Conservation (phyloP, 495 filamentous ascomycete genomes). For the Aspergillus egyptiacus region DNA sequence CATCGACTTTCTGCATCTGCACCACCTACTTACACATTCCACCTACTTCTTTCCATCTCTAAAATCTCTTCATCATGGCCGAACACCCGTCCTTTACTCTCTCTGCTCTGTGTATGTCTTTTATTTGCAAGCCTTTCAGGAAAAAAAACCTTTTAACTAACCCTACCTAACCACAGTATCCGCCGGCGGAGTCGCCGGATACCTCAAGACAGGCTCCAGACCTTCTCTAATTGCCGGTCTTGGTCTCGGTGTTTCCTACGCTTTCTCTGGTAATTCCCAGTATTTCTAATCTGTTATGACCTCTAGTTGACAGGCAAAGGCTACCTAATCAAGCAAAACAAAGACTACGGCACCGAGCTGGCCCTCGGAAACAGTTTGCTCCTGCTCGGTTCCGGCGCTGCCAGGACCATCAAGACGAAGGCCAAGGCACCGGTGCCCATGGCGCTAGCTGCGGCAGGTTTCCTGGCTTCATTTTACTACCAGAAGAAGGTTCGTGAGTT, state of each 20-base stretch:
- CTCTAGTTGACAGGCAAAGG: slow-evolving; percentile 3
- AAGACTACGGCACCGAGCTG: slow-evolving; percentile 21
- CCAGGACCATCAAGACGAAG: slow-evolving; percentile 13
- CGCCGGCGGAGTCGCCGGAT: slow-evolving; percentile 13
- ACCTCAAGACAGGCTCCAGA: slow-evolving; percentile 10
- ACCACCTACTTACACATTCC: no score
- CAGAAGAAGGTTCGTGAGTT: slow-evolving; percentile 20
- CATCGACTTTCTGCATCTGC: no score
- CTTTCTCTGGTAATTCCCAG: slow-evolving; percentile 9
- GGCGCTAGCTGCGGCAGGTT: slow-evolving; percentile 13
- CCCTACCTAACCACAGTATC: slow-evolving; percentile 4
- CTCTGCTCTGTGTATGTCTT: slow-evolving; percentile 14
- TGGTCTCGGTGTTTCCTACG: slow-evolving; percentile 15
- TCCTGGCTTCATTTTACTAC: slow-evolving; percentile 17
- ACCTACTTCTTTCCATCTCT: no score
- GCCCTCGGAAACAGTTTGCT: slow-evolving; percentile 16
- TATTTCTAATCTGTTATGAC: no score
- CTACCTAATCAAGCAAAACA: slow-evolving; percentile 20
- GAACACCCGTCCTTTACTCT: slow-evolving; percentile 20
- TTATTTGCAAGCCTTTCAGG: background rate
- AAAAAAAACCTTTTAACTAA: background rate
- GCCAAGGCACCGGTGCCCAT: slow-evolving; percentile 12
- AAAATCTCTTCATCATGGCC: no score
- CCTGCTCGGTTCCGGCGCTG: slow-evolving; percentile 17
- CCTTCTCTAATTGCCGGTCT: slow-evolving; percentile 17